Evolutionary conservation across 1,139 yeast species (phyloP), one percentile per base, ranked within the genome.

Genomic region (Kodamaea plutei): DNA sequence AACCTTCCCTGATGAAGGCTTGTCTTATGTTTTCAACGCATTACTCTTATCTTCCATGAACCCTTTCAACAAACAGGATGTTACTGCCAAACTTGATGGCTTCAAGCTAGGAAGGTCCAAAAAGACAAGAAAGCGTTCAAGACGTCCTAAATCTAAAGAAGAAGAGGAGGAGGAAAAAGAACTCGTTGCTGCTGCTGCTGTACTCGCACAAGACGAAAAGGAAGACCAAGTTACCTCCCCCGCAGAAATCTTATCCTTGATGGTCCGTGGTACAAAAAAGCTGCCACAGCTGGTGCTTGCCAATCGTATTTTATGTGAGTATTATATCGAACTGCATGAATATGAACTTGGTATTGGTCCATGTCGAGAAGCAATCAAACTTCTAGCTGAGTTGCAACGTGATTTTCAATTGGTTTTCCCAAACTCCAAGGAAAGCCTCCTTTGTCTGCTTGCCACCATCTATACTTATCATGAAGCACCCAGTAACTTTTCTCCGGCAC

Each of bases 381-480:
- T 75, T 4, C 59, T 83, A 14, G 76, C 81, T 0, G 68, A 65
- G 15, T 45, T 69, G 9, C 69, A 69, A 20, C 56, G 73, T 30
- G 55, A 61, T 9, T 58, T 73, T 3, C 79, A 80, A 0, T 56
- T 68, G 6, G 52, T 58, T 13, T 64, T 84, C 28, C 50, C 52
- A 2, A 61, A 77, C 38, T 66, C 88, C 1, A 74, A 71, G 41
- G 71, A 69, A 34, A 83, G 79, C 34, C 59, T 85, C 15, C 64
- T 82, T 15, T 70, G 88, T 29, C 67, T 76, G 11, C 64, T 85
- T 33, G 97, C 94, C 1, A 73, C 80, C 2, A 73, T 84, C 1
- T 84, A 87, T 48, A 85, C 95, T 0, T 82, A 84, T 48, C 73
- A 79, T 50, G 95, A 89, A 51, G 84, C 96, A 0, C 98, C 97